Conservation (phyloP, 768 basidiomycete species). For the Leucosporidium scottii region DNA sequence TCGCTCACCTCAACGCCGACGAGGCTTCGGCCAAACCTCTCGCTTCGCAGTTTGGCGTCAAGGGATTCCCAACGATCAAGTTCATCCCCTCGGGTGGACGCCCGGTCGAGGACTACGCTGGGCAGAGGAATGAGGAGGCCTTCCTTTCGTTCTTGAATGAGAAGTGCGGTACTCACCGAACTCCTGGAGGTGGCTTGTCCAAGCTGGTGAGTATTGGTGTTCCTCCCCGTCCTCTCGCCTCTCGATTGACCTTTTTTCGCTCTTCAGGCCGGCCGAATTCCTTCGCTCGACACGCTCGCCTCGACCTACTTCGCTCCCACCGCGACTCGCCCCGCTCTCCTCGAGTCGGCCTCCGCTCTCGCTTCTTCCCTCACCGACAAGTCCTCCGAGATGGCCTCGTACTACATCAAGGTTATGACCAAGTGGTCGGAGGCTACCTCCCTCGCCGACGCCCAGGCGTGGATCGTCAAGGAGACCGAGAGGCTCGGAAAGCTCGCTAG, state of each 20-base stretch:
- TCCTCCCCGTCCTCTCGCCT: neutral
- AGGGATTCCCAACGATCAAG: conserved; percentile 85
- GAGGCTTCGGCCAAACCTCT: conserved; percentile 68
- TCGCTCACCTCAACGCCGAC: conserved; percentile 88
- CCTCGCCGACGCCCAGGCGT: conserved; percentile 46
- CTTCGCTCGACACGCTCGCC: conserved; percentile 70
- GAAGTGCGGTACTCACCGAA: conserved; percentile 76
- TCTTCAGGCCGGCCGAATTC: conserved; percentile 67
- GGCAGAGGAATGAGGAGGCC: conserved; percentile 63
- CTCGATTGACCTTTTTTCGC: neutral
- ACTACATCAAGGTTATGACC: conserved; percentile 87
- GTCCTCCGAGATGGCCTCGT: conserved; percentile 46
- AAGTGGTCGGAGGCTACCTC: conserved; percentile 47
- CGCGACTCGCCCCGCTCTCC: conserved; percentile 52
- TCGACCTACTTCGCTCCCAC: conserved; percentile 61
- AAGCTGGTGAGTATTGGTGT: conserved; percentile 43
- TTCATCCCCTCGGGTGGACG: conserved; percentile 48
- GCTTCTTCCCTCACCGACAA: conserved; percentile 45
- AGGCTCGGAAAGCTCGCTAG: conserved; percentile 45
- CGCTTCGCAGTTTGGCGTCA: conserved; percentile 62
- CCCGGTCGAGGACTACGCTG: conserved; percentile 57
- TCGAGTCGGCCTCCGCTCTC: conserved; percentile 57
- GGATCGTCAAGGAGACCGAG: conserved; percentile 75
- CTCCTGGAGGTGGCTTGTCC: conserved; percentile 71
- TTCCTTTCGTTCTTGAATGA: conserved; percentile 75